Conservation (phyloP, 768 basidiomycete species). For the Trametes cingulata region DNA sequence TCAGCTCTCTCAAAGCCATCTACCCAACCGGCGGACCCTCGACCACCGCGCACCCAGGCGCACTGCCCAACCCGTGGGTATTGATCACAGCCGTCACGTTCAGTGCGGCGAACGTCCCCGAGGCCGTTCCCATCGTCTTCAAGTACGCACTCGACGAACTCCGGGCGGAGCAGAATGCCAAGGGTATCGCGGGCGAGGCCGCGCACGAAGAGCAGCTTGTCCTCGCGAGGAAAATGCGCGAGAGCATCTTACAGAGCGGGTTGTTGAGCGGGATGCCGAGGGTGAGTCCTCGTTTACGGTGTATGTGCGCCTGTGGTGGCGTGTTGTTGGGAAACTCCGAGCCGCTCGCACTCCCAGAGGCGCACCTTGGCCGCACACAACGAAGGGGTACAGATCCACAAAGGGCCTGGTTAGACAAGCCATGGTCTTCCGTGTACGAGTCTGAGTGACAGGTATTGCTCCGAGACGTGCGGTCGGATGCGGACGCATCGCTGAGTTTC, state of each 20-base stretch:
- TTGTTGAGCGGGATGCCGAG: slow-evolving; percentile 58
- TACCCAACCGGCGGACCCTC: slow-evolving; percentile 39
- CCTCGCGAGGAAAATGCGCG: slow-evolving; percentile 57
- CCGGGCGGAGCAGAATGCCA: background rate
- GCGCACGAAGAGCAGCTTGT: slow-evolving; percentile 38
- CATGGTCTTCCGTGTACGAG: no score
- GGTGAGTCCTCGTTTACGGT: slow-evolving; percentile 35
- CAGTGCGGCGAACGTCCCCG: slow-evolving; percentile 58
- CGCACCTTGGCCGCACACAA: no score
- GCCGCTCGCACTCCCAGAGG: no score
- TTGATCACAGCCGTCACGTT: slow-evolving; percentile 58
- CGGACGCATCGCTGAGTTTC: no score
- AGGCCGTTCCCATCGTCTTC: slow-evolving; percentile 58
- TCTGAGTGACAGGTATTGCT: no score
- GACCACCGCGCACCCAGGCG: slow-evolving; percentile 21
- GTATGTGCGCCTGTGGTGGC: no score
- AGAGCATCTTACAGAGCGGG: slow-evolving; percentile 63
- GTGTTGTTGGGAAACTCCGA: no score
- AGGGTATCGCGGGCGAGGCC: slow-evolving; percentile 1
- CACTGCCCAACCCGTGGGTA: slow-evolving; percentile 55
- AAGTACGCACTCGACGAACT: slow-evolving; percentile 49
- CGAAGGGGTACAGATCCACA: no score
- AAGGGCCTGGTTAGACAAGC: no score
- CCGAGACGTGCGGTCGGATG: no score
- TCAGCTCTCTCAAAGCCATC: slow-evolving; percentile 44